A percentile compares a stretch with the other conserved stretches of the same genome.
phyloP scores from a whole-genome alignment of 306 rosid genomes.

The Clitoria ternatea region DNA sequence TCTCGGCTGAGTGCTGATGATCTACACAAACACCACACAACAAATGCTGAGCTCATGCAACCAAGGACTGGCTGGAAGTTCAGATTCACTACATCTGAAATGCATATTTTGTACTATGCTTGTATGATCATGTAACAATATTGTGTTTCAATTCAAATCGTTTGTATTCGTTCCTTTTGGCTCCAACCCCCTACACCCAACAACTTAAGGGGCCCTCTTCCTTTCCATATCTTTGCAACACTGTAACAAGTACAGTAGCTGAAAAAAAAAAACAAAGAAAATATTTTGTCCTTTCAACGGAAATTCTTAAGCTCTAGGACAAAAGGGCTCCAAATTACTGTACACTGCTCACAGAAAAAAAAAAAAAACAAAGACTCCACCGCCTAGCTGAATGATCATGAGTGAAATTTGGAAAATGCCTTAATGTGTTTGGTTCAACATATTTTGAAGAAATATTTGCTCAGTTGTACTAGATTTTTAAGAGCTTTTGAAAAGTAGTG shows the following conservation, averaged over 20 bases:
- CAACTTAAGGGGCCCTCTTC: neutral
- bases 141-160: neutral
- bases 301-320: neutral
- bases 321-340: neutral
- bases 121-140: constrained; percentile 18
- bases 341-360: no score
- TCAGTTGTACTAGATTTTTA: no score
- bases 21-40: constrained; percentile 6
- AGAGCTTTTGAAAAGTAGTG: no score
- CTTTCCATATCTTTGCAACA: neutral
- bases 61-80: neutral
- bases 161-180: neutral
- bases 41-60: constrained; percentile 2
- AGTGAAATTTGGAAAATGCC: no score
- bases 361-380: no score
- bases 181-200: neutral
- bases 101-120: constrained; percentile 13
- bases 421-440: no score
- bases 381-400: no score
- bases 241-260: constrained; percentile 2
- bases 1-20: constrained; percentile 11
- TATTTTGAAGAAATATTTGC: no score
- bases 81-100: neutral
- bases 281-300: neutral
- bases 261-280: neutral